These are phyloP conservation scores for Picea engelmannii DNA, from an alignment of 83 land plant genomes.

Conservation along the genomic window DNA sequence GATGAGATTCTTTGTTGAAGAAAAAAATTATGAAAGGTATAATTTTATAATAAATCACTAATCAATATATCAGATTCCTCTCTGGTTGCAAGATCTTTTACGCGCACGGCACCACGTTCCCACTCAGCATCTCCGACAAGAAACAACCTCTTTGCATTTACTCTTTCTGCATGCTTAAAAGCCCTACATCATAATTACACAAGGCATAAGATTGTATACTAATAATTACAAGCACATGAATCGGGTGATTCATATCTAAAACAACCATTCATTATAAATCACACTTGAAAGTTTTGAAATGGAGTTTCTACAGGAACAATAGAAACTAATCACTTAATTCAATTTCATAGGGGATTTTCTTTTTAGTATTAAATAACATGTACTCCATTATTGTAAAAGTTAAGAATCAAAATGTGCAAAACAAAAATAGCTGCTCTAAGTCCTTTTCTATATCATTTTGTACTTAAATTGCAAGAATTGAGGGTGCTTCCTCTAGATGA, in stretches of 20 bases:
- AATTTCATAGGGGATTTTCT: not conserved
- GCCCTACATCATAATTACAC: conserved; percentile 35
- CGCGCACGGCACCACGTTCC: conserved; percentile 79
- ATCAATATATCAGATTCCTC: conserved; percentile 52
- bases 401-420: not conserved
- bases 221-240: not conserved
- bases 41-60: conserved; percentile 1
- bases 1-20: too few relatives aligned
- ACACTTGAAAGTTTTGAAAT: not conserved
- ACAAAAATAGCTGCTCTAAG: not conserved
- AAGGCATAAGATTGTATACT: not conserved
- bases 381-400: too few relatives aligned
- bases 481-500: not conserved
- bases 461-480: not conserved
- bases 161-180: conserved; percentile 79
- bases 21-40: too few relatives aligned
- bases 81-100: conserved; percentile 75
- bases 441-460: not conserved
- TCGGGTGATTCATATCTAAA: not conserved
- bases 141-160: conserved; percentile 77
- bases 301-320: not conserved
- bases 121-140: conserved; percentile 87
- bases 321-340: not conserved
- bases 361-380: too few relatives aligned
- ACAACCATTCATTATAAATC: not conserved